A percentile compares a stretch with the other conserved stretches of the same genome.
phyloP scores from a whole-genome alignment of 352 stramenopile species.

The Elongisporangium anandrum region DNA sequence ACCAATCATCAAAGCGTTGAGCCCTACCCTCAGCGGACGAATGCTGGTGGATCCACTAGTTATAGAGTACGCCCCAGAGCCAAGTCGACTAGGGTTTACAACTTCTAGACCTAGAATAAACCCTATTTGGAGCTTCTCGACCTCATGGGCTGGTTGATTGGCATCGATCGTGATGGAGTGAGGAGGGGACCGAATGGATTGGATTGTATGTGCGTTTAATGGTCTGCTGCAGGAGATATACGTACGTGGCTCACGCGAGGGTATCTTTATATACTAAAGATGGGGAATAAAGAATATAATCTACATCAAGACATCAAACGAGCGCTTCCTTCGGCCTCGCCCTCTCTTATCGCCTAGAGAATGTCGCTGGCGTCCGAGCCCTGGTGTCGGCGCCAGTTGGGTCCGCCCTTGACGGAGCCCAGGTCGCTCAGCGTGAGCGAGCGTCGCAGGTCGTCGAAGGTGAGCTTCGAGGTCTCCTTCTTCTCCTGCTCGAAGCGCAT shows the following conservation, averaged over 20 bases:
- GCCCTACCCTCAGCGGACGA: background rate
- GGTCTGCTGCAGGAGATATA: background rate
- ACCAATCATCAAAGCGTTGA: background rate
- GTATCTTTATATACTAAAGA: background rate
- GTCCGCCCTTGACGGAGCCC: slow-evolving; percentile 2
- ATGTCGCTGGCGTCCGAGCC: background rate
- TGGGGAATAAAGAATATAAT: background rate
- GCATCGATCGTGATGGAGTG: background rate
- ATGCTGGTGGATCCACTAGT: background rate
- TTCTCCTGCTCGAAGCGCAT: slow-evolving; percentile 30
- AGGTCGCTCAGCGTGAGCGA: slow-evolving; percentile 43
- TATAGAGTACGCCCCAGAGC: background rate
- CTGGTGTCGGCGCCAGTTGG: background rate
- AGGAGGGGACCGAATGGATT: background rate
- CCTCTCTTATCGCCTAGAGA: background rate
- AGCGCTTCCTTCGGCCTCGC: background rate
- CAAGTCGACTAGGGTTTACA: no score
- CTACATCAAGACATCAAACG: background rate
- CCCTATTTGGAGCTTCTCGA: no score
- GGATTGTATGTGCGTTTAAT: background rate
- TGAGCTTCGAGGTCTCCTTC: slow-evolving; percentile 29
- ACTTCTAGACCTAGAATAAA: no score
- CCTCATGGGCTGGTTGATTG: no score
- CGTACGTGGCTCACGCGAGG: background rate
- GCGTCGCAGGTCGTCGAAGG: slow-evolving; percentile 43